Conservation (phyloP, 495 filamentous ascomycete species). For the Annulohypoxylon moriforme region DNA sequence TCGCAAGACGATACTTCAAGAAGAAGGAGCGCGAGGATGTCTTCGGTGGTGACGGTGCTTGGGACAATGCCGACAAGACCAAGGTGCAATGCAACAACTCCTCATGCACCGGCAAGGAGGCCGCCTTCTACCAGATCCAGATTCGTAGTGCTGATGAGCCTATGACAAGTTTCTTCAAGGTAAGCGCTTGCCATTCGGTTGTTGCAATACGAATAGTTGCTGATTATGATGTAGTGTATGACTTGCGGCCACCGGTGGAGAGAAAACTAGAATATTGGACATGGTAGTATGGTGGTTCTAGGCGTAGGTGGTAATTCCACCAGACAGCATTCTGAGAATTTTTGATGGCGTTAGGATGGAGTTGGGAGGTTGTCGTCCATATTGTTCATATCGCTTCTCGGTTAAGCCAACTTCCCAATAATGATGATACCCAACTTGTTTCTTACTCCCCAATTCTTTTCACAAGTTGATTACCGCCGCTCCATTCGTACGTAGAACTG, state of each 20-base stretch:
- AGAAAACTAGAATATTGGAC: conserved; percentile 67
- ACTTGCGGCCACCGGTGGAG: conserved; percentile 68
- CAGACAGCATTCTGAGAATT: conserved; percentile 33
- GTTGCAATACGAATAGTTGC: conserved; percentile 10
- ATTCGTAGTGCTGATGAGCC: conserved; percentile 98
- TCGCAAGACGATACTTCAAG: conserved; percentile 78
- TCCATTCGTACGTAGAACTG: background rate
- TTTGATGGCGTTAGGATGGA: conserved; percentile 38
- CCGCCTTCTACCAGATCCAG: conserved; percentile 96
- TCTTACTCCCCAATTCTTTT: background rate
- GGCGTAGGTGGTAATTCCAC: conserved; percentile 28
- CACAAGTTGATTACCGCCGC: background rate
- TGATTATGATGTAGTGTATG: conserved; percentile 62
- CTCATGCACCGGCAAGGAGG: conserved; percentile 78
- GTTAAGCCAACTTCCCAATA: conserved; percentile 8
- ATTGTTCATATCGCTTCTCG: conserved; percentile 14
- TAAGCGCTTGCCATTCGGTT: conserved; percentile 50
- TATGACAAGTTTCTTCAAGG: conserved; percentile 96
- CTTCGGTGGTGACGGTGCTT: conserved; percentile 85
- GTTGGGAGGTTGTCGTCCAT: conserved; percentile 29
- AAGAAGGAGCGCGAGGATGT: conserved; percentile 91
- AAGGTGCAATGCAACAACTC: conserved; percentile 80
- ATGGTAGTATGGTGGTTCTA: background rate
- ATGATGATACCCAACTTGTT: conserved; percentile 36
- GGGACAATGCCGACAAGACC: conserved; percentile 88